Conservation (phyloP, 129 eudicot genomes). For the Logfia minima region DNA sequence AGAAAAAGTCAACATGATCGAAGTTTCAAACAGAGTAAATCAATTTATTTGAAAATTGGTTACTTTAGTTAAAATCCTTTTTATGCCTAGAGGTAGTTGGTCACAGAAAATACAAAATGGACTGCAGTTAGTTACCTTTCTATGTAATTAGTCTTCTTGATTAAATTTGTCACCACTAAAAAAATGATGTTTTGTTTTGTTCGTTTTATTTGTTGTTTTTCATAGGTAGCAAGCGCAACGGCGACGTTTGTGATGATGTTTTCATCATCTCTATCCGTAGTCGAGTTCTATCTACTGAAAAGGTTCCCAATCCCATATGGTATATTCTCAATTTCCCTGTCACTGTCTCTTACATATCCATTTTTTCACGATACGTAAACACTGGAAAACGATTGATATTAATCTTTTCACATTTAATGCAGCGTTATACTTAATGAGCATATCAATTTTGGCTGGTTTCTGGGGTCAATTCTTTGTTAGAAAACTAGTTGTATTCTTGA, state of each 20-base stretch:
- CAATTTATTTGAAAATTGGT: too few species aligned
- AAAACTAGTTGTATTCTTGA: slow-evolving; percentile 59
- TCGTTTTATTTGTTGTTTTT: not conserved
- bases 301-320: slow-evolving; percentile 91
- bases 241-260: slow-evolving; percentile 99
- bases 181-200: slow-evolving; percentile 1
- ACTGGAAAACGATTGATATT: not conserved
- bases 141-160: not conserved
- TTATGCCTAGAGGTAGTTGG: not conserved
- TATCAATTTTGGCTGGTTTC: slow-evolving; percentile 76
- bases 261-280: slow-evolving; percentile 85
- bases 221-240: slow-evolving; percentile 90
- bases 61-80: too few species aligned
- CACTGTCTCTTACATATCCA: not conserved
- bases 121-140: not conserved
- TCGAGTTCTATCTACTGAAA: slow-evolving; percentile 85
- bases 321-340: slow-evolving; percentile 29
- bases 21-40: too few species aligned
- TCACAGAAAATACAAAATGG: not conserved
- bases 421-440: slow-evolving; percentile 76
- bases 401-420: slow-evolving; percentile 31
- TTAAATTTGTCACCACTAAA: not conserved
- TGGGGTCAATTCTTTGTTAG: slow-evolving; percentile 86
- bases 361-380: slow-evolving; percentile 7
- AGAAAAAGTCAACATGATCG: too few species aligned